Evolutionary conservation across 306 rosid genomes (phyloP), one percentile per base, ranked within the genome.

Genomic region (Citrullus amarus): DNA sequence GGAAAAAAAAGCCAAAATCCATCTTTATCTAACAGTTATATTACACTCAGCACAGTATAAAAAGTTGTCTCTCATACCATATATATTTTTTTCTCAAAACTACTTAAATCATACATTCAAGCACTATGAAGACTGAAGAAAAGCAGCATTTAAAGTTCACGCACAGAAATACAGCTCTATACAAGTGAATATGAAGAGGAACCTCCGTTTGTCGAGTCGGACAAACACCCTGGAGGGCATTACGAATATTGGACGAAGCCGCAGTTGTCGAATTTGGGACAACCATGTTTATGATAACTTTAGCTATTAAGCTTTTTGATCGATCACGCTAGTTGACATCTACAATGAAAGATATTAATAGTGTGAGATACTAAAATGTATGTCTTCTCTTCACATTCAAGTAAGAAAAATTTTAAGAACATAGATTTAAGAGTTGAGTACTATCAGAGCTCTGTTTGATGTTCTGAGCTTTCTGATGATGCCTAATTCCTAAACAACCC

Each of bases 91-190:
- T 43, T 43, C 14, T 16, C 77, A 72, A 74, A 74, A 74, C 48
- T 74, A 32, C 8, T 53, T 74, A 10, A 70, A 32, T 18, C 78
- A 30, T 74, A 5, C 61, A 50, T 51, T 17, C 30, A 30, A 36
- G 32, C 44, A 74, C 78, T 53, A 28, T 25, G 62, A 53, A 32
- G 78, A 53, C 3, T 3, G 63, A 74, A 53, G 34, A 74, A 46
- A 74, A 8, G 22, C 63, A 12, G 54, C 78, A 74, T 54, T 54
- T 8, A 53, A 74, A 53, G 41, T 50, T 74, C 62, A 74, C 62
- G 48, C 32, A 14, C 46, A 74, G 78, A 53, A 30, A 74, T 9
- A 74, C 9, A 74, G 78, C 78, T 74, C 78, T 74, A 74, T 74
- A 54, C 78, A 74, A 74, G 78, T 74, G 63, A 74, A 74, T 70